These are phyloP conservation scores for Filobasidium floriforme DNA, from an alignment of 768 basidiomycete species.

Conservation along the genomic window DNA sequence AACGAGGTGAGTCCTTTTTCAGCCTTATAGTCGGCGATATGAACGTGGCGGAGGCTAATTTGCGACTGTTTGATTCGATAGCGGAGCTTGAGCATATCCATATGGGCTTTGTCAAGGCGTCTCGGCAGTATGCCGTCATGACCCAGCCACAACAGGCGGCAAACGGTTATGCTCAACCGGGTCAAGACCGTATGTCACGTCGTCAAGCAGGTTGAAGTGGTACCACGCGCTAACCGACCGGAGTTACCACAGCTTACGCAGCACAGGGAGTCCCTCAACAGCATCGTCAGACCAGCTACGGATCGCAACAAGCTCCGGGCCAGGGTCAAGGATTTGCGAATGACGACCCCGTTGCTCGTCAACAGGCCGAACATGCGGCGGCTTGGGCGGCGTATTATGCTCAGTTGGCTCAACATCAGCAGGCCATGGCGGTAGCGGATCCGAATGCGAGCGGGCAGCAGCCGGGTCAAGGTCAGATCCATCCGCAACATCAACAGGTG, in stretches of 20 bases:
- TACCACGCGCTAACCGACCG: background rate
- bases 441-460: background rate
- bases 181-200: conserved; percentile 9
- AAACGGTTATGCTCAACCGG: conserved; percentile 11
- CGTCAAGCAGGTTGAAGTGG: background rate
- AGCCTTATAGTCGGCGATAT: too few species aligned
- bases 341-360: background rate
- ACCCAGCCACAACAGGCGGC: conserved; percentile 55
- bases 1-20: conserved; percentile 56
- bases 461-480: conserved; percentile 31
- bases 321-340: background rate
- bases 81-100: conserved; percentile 93
- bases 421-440: conserved; percentile 36
- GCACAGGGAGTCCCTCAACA: background rate
- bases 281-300: conserved; percentile 10
- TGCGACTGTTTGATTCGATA: conserved; percentile 37
- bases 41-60: background rate
- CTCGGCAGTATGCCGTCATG: conserved; percentile 84
- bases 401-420: conserved; percentile 13
- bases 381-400: conserved; percentile 19
- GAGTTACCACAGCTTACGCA: conserved; percentile 5
- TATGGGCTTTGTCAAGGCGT: conserved; percentile 80
- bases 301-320: conserved; percentile 4
- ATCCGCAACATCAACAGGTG: conserved; percentile 37
- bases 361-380: conserved; percentile 3